Evolutionary conservation across 2,329 filamentous ascomycete genomes (phyloP), one percentile per base, ranked within the genome.

Genomic region (Phaeosphaeria sp.): DNA sequence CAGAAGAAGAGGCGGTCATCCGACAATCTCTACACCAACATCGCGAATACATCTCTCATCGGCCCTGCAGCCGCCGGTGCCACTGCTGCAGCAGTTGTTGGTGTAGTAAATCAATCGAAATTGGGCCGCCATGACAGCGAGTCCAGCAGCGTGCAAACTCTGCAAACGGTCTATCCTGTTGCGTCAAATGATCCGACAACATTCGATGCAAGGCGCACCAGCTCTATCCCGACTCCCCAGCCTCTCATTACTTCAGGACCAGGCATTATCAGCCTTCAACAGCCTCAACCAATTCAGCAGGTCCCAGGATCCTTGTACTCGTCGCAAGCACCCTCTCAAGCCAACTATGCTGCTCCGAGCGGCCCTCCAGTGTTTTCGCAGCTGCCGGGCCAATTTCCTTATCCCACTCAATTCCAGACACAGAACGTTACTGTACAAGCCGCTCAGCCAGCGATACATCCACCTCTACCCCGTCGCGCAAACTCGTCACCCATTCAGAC

Each of bases 201-300:
- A 23, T 89, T 89, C 64, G 88, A 91, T 62, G 85, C 82, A 49
- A 70, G 72, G 59, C 81, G 82, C 30, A 80, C 78, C 21, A 85
- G 86, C 39, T 71, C 81, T n/a, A 73, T 81, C 15, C 81, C 81
- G 17, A 72, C 74, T 56, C 75, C 68, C 15, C 75, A 76, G 52
- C 71, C 74, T 50, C 46, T 74, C 4, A 54, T 76, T 13, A 74
- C 73, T 17, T 65, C 73, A 7, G 67, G 70, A 33, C 71, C 72
- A 9, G 73, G 69, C 81, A 82, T 86, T 0, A 84, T 92, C 30
- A 87, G 89, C 11, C 82, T 97, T n/a, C 90, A 95, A 73, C 92
- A 96, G 67, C 93, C 93, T 2, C 89, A 93, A 66, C 93, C 93
- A 1, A 85, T 91, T 57, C 83, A 85, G 2, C 91, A 91, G 0